Percentiles rank a stretch among this genome's conserved stretches.
These are phyloP conservation scores for Butyriboletus loyo DNA, from an alignment of 768 basidiomycete species.

Conservation along the genomic window DNA sequence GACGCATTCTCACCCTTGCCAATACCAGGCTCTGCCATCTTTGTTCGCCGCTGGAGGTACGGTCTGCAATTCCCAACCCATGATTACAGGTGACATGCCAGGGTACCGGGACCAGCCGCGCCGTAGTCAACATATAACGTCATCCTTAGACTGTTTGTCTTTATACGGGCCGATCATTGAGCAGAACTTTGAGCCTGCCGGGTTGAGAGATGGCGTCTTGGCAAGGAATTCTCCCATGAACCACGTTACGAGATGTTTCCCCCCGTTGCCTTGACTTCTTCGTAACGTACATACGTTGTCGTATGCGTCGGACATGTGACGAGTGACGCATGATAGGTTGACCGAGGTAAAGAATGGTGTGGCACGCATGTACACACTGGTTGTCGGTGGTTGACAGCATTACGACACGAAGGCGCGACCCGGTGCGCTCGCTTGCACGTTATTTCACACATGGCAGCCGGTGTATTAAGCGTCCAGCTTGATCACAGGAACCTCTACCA, in stretches of 20 bases:
- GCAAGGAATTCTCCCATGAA: background rate
- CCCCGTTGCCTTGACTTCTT: slow-evolving; percentile 14
- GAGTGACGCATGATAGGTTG: background rate
- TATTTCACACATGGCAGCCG: slow-evolving; percentile 10
- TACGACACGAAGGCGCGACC: background rate
- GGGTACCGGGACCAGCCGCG: slow-evolving; percentile 1
- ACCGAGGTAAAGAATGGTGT: slow-evolving; percentile 7
- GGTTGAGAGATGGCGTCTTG: background rate
- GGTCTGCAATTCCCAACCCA: slow-evolving; percentile 11
- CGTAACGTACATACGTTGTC: slow-evolving; percentile 10
- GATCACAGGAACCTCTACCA: background rate
- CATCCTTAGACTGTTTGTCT: background rate
- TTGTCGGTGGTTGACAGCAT: slow-evolving; percentile 12
- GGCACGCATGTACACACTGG: background rate
- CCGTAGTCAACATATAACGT: background rate
- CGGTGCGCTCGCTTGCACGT: background rate
- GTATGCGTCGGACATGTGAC: slow-evolving; percentile 2
- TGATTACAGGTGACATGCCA: background rate
- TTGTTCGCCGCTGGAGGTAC: slow-evolving; percentile 1
- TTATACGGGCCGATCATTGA: background rate
- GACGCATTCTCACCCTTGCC: slow-evolving; percentile 17
- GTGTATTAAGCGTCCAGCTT: background rate
- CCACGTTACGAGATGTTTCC: background rate
- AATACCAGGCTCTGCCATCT: background rate
- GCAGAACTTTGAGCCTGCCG: background rate